Evolutionary conservation across 176 grass and related monocot genomes (phyloP).

Genomic region (Avena insularis): DNA sequence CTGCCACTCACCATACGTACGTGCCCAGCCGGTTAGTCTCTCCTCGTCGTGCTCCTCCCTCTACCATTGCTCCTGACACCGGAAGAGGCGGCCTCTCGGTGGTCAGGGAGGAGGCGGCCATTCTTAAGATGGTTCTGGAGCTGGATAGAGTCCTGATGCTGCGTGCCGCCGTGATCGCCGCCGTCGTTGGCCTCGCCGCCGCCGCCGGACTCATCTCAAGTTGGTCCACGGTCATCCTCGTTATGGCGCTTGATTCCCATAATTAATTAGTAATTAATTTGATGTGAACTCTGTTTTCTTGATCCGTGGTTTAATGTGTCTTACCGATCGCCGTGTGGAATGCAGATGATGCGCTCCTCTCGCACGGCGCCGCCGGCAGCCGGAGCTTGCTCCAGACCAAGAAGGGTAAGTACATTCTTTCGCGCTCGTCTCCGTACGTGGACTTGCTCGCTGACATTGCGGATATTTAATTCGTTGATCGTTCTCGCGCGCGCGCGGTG

Average conservation of each 20-base stretch:
- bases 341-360: constrained; percentile 62
- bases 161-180: constrained; percentile 43
- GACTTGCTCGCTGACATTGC: not conserved
- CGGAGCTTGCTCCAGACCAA: constrained; percentile 73
- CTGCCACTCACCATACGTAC: constrained; percentile 20
- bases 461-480: not conserved
- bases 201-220: constrained; percentile 66
- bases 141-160: constrained; percentile 40
- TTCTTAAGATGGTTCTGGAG: constrained; percentile 52
- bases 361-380: constrained; percentile 45
- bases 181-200: constrained; percentile 41
- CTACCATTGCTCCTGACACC: not conserved
- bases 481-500: not conserved
- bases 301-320: not conserved
- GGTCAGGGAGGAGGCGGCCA: constrained; percentile 28
- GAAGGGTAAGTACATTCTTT: constrained; percentile 31
- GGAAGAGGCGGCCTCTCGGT: constrained; percentile 1
- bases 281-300: not conserved
- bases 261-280: not conserved
- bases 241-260: not conserved
- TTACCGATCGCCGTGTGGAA: constrained; percentile 15
- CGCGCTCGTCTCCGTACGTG: not conserved
- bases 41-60: constrained; percentile 24
- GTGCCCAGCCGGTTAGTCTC: not conserved
- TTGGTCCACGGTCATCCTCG: constrained; percentile 35